Evolutionary conservation across 768 basidiomycete species (phyloP).

Genomic region (Phlebiopsis gigantea): DNA sequence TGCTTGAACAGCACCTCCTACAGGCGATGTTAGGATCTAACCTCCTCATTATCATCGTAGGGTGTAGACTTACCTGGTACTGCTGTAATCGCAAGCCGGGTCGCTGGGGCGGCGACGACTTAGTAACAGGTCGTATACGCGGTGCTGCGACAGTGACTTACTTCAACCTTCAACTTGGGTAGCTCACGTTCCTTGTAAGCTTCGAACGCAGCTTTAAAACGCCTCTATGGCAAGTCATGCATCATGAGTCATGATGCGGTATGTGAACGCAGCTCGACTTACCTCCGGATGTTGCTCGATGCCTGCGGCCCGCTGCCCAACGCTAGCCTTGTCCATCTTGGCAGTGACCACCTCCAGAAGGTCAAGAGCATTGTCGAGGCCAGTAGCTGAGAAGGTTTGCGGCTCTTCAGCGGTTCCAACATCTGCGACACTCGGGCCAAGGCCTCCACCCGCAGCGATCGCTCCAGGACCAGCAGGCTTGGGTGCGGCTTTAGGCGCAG

Average conservation of each 20-base stretch:
- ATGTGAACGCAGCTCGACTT: conserved; percentile 15
- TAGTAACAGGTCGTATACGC: not conserved
- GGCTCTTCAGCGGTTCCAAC: conserved; percentile 35
- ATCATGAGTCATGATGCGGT: not conserved
- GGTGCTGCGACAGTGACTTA: not conserved
- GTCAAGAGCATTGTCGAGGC: conserved; percentile 88
- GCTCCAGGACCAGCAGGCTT: conserved; percentile 80
- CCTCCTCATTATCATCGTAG: no score
- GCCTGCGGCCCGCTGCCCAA: conserved; percentile 81
- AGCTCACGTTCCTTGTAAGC: conserved; percentile 86
- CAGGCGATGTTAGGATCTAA: not conserved
- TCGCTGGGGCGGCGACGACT: conserved; percentile 41
- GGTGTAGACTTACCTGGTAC: conserved; percentile 63
- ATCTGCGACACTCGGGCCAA: conserved; percentile 26
- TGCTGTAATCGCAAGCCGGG: conserved; percentile 90
- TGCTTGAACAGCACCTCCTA: conserved; percentile 87
- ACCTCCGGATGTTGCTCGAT: conserved; percentile 94
- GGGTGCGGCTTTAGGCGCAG: conserved; percentile 34
- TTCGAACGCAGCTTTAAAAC: conserved; percentile 91
- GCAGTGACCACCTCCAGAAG: conserved; percentile 84
- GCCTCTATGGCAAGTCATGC: conserved; percentile 51
- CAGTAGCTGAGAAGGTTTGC: conserved; percentile 78
- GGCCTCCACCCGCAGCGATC: conserved; percentile 67
- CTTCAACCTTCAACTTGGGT: conserved; percentile 42
- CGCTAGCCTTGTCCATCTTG: conserved; percentile 89